Evolutionary conservation across 2,329 filamentous ascomycete genomes (phyloP).

Genomic region (Xylaria sp.): DNA sequence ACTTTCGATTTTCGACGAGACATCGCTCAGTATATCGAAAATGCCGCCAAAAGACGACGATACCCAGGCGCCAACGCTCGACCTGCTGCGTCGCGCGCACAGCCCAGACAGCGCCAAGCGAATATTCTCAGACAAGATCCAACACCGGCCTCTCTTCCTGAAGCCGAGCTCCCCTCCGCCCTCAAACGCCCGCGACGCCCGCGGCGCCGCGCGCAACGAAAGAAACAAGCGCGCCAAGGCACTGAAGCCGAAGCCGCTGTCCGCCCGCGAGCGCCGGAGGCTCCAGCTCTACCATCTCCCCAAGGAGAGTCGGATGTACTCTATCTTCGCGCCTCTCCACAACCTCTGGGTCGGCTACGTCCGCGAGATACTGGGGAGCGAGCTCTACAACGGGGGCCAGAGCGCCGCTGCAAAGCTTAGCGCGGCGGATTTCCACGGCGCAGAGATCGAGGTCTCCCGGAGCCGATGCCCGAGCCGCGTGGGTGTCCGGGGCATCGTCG

Average conservation of each 20-base stretch:
- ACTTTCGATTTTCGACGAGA: neutral
- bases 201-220: constrained; percentile 55
- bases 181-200: constrained; percentile 66
- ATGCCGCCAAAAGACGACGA: constrained; percentile 52
- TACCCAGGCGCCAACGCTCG: constrained; percentile 60
- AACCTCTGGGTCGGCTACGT: constrained; percentile 87
- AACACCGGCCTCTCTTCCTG: constrained; percentile 83
- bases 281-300: constrained; percentile 81
- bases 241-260: constrained; percentile 74
- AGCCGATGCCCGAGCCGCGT: constrained; percentile 85
- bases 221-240: constrained; percentile 58
- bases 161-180: constrained; percentile 77
- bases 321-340: constrained; percentile 81
- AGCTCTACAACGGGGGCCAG: constrained; percentile 66
- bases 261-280: constrained; percentile 79
- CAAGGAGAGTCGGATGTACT: constrained; percentile 74
- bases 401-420: constrained; percentile 78
- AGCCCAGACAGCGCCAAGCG: constrained; percentile 75
- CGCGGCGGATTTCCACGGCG: constrained; percentile 92
- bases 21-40: neutral
- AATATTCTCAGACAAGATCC: constrained; percentile 85
- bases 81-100: constrained; percentile 81
- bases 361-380: constrained; percentile 78
- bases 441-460: constrained; percentile 82
- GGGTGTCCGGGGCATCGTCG: constrained; percentile 85